Evolutionary conservation across 1,284 basidiomycete species (phyloP), one percentile per base, ranked within the genome.

Genomic region (Sporisorium iseilematis-ciliati): DNA sequence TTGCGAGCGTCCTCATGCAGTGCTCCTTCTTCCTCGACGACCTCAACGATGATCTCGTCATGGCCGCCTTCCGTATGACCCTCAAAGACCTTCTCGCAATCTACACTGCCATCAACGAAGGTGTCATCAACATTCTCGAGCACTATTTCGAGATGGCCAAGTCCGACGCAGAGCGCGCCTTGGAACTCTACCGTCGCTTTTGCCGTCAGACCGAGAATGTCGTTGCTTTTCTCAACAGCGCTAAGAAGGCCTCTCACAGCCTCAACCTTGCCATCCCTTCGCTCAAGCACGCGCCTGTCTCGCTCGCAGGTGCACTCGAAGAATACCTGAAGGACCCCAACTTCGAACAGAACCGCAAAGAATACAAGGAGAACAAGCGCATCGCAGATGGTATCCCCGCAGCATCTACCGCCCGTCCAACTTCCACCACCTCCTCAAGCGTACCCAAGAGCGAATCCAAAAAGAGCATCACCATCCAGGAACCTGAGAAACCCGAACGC

Each of bases 111-210:
- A 92, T 94, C 67, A 99, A 99, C 81, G 96, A 99, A 84, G 96
- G 96, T 62, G 93, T 98, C 52, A 97, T 97, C 87, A 99, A 98
- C 85, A 91, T 98, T 40, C 75, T 84, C 33, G 97, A 98, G 84
- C 93, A 97, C 87, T 99, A 98, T 87, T 98, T 99, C 83, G 96
- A 98, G 84, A 99, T 99, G 97, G 94, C 94, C 4, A 92, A 93
- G 77, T 87, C 91, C 23, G 96, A 99, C 85, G 97, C 96, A 0
- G 88, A 90, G 58, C 90, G 92, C 40, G 92, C 97, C 2, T 89
- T 99, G 35, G 87, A 88, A 33, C 91, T 98, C 71, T 99, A 99
- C 87, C 93, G 94, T 66, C 90, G 92, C 71, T 99, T 99, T 86
- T 97, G 95, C 87, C 91, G 90, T 68, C 94, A 99, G 85, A 95